These are phyloP conservation scores for Phytophthora chlamydospora DNA, from an alignment of 352 stramenopile genomes.

Conservation along the genomic window DNA sequence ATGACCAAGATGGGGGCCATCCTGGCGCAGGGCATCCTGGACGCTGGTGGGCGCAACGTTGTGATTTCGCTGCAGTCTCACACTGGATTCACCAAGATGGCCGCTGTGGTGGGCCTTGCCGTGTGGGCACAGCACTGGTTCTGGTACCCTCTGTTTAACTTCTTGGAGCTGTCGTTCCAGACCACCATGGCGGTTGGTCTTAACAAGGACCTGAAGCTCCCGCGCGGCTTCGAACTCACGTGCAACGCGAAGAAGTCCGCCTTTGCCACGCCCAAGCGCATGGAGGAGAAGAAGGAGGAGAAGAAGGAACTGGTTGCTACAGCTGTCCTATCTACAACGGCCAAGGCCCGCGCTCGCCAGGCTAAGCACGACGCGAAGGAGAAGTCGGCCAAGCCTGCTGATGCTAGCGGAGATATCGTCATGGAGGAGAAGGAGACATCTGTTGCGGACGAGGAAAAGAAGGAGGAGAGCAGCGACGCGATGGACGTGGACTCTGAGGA, in stretches of 20 bases:
- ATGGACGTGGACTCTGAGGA: constrained; percentile 82
- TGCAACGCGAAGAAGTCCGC: constrained; percentile 95
- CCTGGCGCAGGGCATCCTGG: constrained; percentile 96
- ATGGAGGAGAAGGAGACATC: constrained; percentile 57
- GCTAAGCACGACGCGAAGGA: constrained; percentile 93
- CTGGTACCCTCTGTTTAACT: constrained; percentile 99
- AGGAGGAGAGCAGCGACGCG: constrained; percentile 43
- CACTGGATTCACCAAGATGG: constrained; percentile 98
- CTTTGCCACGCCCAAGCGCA: constrained; percentile 98
- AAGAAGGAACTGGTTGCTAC: constrained; percentile 98
- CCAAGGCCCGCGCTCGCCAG: constrained; percentile 95
- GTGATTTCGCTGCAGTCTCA: constrained; percentile 96
- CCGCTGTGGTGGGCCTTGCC: constrained; percentile 94
- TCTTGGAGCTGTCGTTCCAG: constrained; percentile 96
- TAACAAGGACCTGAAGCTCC: constrained; percentile 98
- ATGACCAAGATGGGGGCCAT: constrained; percentile 99
- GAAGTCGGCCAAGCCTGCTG: constrained; percentile 55
- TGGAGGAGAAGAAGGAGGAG: constrained; percentile 99
- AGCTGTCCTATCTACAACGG: constrained; percentile 97
- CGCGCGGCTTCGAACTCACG: constrained; percentile 93
- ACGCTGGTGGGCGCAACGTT: constrained; percentile 98
- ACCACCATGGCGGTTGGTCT: constrained; percentile 97
- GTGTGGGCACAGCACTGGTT: constrained; percentile 99
- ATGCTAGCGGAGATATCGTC: constrained; percentile 57
- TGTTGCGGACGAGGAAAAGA: constrained; percentile 56